Evolutionary conservation across 2,329 filamentous ascomycete genomes (phyloP), one percentile per base, ranked within the genome.

Genomic region (Penicillium sclerotiorum): DNA sequence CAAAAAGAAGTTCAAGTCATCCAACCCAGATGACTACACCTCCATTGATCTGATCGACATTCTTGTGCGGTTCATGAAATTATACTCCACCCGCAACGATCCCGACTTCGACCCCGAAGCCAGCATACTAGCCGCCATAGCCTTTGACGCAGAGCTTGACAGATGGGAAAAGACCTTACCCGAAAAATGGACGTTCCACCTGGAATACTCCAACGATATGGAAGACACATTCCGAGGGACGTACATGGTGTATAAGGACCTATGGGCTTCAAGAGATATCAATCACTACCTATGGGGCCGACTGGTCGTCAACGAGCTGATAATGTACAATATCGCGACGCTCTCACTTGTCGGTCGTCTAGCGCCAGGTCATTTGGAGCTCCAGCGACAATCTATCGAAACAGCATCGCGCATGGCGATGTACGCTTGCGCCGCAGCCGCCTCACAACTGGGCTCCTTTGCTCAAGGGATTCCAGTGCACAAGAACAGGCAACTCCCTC

Each of bases 201-300:
- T 53, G 8, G 32, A 54, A 39, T 32, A 56, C 15, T 57, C 53
- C 9, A 36, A 44, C 15, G 37, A 59, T n/a, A 18, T 28, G 20
- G 25, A 50, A 4, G 15, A 49, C 17, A 55, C 54, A 8, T 64
- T 61, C 23, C 43, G 57, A 20, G 61, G 61, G 3, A 49, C 50
- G 28, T 58, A 57, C 21, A 54, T 64, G 23, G 18, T 57, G n/a
- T 62, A 63, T 45, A 45, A 58, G 25, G 51, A 61, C 25, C 18
- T 49, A 7, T 66, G 63, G 63, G 47, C 52, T 8, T 46, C 56
- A 1, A 50, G 56, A 37, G 37, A 55, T 17, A 45, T 61, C 13
- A 63, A 57, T 20, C 52, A 65, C 30, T 66, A 62, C 39, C 55
- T 55, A 17, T 52, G 56, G 49, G 50, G 51, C 11, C 57, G 63